phyloP scores from a whole-genome alignment of 1,284 basidiomycete species.

The Baeospora myosura region DNA sequence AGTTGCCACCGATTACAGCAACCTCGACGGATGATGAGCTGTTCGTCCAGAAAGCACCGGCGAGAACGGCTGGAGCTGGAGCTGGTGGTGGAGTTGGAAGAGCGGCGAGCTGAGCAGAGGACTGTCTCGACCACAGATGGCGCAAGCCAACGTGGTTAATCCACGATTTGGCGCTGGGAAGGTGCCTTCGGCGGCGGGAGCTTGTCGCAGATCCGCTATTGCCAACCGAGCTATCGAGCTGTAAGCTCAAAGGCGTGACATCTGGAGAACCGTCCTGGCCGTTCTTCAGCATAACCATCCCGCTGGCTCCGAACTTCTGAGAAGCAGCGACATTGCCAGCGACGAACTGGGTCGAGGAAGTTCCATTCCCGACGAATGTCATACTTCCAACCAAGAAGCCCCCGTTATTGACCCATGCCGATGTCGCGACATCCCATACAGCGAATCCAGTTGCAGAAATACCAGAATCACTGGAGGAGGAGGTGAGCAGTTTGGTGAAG shows the following conservation, averaged over 20 bases:
- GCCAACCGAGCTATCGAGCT: conserved; percentile 34
- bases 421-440: conserved; percentile 61
- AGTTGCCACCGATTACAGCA: conserved; percentile 86
- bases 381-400: conserved; percentile 72
- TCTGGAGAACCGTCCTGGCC: conserved; percentile 44
- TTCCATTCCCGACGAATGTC: conserved; percentile 62
- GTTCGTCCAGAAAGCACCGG: conserved; percentile 89
- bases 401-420: conserved; percentile 66
- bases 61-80: conserved; percentile 73
- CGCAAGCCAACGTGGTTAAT: conserved; percentile 40
- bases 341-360: conserved; percentile 48
- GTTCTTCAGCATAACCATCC: conserved; percentile 66
- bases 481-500: conserved; percentile 53
- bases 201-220: conserved; percentile 21
- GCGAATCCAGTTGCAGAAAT: conserved; percentile 63
- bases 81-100: conserved; percentile 52
- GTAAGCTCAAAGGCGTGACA: conserved; percentile 51
- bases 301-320: conserved; percentile 59
- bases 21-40: conserved; percentile 57
- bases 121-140: conserved; percentile 49
- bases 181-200: conserved; percentile 29
- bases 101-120: conserved; percentile 30
- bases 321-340: conserved; percentile 57
- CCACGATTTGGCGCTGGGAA: conserved; percentile 39
- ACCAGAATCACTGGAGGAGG: conserved; percentile 29